Percentiles rank a stretch among this genome's conserved stretches.
phyloP scores from a whole-genome alignment of 169 alveolate genomes.

The Plasmodium chabaudi region DNA sequence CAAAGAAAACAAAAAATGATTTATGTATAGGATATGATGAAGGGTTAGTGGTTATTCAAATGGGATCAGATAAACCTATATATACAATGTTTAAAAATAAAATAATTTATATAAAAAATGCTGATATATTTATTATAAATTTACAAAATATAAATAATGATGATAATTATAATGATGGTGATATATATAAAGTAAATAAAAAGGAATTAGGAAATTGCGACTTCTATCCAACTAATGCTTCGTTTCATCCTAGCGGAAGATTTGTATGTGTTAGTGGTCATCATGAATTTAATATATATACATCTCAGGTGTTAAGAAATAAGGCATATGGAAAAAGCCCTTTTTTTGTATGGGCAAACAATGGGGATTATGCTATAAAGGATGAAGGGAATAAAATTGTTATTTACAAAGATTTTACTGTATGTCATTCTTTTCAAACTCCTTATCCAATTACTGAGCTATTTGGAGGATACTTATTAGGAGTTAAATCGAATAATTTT shows the following conservation, averaged over 20 bases:
- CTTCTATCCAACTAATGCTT: constrained; percentile 93
- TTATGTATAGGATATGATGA: constrained; percentile 91
- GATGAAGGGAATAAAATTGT: constrained; percentile 90
- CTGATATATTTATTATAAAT: constrained; percentile 94
- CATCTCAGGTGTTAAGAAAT: constrained; percentile 92
- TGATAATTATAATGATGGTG: constrained; percentile 58
- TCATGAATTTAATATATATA: constrained; percentile 96
- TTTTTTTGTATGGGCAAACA: constrained; percentile 95
- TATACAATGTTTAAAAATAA: constrained; percentile 95
- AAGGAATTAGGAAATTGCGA: constrained; percentile 94
- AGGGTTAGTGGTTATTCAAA: constrained; percentile 95
- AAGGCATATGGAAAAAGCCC: constrained; percentile 95
- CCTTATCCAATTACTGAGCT: constrained; percentile 89
- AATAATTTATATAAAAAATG: constrained; percentile 94
- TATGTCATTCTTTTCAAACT: constrained; percentile 89
- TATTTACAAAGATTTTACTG: constrained; percentile 89
- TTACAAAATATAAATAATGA: constrained; percentile 81
- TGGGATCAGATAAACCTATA: constrained; percentile 97
- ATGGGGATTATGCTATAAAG: constrained; percentile 96
- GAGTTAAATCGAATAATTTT: constrained; percentile 91
- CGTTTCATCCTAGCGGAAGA: constrained; percentile 98
- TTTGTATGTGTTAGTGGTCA: constrained; percentile 97
- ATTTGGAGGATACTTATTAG: constrained; percentile 93
- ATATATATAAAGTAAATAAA: constrained; percentile 76
- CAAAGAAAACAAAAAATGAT: constrained; percentile 83